Evolutionary conservation across 1,284 basidiomycete genomes (phyloP).

Genomic region (Pseudomicrostroma phylloplanum): DNA sequence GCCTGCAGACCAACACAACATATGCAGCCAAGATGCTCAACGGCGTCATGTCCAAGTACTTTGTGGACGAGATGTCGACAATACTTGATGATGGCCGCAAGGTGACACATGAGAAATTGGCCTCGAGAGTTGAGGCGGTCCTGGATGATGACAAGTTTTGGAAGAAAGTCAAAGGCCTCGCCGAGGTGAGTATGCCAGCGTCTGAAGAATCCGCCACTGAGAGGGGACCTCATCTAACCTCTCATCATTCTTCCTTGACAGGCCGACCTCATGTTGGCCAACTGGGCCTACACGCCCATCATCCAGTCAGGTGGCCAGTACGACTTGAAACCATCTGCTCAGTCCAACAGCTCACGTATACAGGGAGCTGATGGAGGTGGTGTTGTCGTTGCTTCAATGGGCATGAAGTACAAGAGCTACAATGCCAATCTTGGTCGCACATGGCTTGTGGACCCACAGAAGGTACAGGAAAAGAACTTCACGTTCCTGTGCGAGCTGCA

Average conservation of each 20-base stretch:
- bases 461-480: slow-evolving; percentile 63
- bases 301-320: slow-evolving; percentile 89
- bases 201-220: slow-evolving; percentile 7
- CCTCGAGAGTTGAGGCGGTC: slow-evolving; percentile 74
- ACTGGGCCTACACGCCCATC: slow-evolving; percentile 91
- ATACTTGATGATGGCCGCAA: slow-evolving; percentile 86
- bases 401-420: slow-evolving; percentile 86
- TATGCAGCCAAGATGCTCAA: slow-evolving; percentile 74
- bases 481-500: slow-evolving; percentile 72
- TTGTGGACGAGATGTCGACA: slow-evolving; percentile 78
- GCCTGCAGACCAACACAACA: slow-evolving; percentile 21
- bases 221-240: slow-evolving; percentile 5
- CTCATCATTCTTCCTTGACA: slow-evolving; percentile 51
- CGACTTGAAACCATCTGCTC: slow-evolving; percentile 77
- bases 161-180: slow-evolving; percentile 59
- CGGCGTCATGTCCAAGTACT: slow-evolving; percentile 76
- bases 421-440: slow-evolving; percentile 86
- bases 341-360: slow-evolving; percentile 61
- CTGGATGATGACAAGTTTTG: slow-evolving; percentile 67
- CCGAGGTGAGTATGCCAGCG: neutral
- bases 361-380: slow-evolving; percentile 76
- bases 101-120: slow-evolving; percentile 78
- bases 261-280: slow-evolving; percentile 76
- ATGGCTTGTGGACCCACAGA: slow-evolving; percentile 87
- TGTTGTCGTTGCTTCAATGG: slow-evolving; percentile 79